Base-by-base conservation (phyloP, 2,329 filamentous ascomycete genomes). In the Cladosporium colombiae region DNA sequence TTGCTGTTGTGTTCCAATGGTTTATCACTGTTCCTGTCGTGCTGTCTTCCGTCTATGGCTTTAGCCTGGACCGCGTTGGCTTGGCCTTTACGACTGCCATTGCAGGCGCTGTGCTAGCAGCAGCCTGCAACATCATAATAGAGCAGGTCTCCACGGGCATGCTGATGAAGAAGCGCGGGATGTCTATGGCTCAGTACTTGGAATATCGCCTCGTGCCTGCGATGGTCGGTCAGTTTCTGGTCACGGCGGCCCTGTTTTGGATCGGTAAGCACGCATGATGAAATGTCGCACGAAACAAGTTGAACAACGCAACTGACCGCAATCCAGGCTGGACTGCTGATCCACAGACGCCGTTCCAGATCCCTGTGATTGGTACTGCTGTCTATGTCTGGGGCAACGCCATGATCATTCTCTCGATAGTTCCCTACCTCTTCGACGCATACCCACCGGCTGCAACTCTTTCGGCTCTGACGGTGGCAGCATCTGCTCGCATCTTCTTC, bases 401-500 rank as follows among this genome's bases (percentile, higher is more conserved):
- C 29, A 71, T 70, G 53, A 69, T 76, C 35, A 69, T 76, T 25
- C 76, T 77, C 57, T 75, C 74, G 5, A 64, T 75, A 16, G 69
- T 78, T 21, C 71, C 76, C 10, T 79, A 78, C 64, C 71, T 78
- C 35, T 78, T 78, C 70, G 77, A 79, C 63, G 77, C 75, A 3
- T 78, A 75, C 65, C 72, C 75, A 16, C 72, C 77, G 0, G 71
- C 71, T 3, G 74, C 71, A 21, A 78, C 77, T 0, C 71, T 78
- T 3, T 70, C 75, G 7, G 77, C 77, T 1, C 70, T 79, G 25
- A 78, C 77, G 0, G 68, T 73, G 29, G 73, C 72, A 10, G 77
- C 77, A 8, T 73, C 67, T 29, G 66, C 69, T 27, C 70, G 77
- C 23, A 67, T 78, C 25, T 50, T 73, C 6, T 65, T 72, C 46